phyloP scores from a whole-genome alignment of 805 yeast genomes.

The Cephaloascus fragrans region DNA sequence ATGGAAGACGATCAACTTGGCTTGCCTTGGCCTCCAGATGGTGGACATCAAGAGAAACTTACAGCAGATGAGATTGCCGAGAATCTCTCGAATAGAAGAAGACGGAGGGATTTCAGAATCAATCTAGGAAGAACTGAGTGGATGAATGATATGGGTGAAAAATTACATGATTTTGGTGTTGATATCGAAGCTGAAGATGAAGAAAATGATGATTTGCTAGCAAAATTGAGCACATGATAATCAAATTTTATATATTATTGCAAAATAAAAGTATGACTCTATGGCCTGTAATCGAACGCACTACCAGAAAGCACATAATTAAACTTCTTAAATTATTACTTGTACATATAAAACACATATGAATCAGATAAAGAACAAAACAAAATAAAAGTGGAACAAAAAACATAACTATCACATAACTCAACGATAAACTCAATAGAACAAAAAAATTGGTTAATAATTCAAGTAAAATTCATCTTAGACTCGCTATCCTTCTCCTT shows the following conservation, averaged over 20 bases:
- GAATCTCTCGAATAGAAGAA: constrained; percentile 8
- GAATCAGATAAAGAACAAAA: too few species aligned
- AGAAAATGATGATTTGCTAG: constrained; percentile 7
- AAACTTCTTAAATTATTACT: neutral
- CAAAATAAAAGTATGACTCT: too few species aligned
- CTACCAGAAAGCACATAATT: too few species aligned
- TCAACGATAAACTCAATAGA: too few species aligned
- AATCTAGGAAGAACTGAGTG: constrained; percentile 39
- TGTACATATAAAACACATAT: neutral
- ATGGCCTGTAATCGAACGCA: too few species aligned
- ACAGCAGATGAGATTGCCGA: constrained; percentile 10
- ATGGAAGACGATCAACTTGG: constrained; percentile 47
- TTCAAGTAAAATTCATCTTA: neutral
- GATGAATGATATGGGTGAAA: constrained; percentile 79
- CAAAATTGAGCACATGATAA: neutral
- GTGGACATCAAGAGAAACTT: constrained; percentile 34
- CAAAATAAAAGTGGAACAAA: neutral
- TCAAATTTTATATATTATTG: too few species aligned
- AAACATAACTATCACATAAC: neutral
- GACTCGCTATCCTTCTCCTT: neutral
- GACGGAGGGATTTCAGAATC: constrained; percentile 26
- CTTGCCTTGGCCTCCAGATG: constrained; percentile 93
- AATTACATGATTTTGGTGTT: constrained; percentile 78
- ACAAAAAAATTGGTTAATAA: too few species aligned
- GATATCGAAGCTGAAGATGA: constrained; percentile 55